These are phyloP conservation scores for Exserohilum rostratum DNA, from an alignment of 2,329 filamentous ascomycete genomes.

Conservation along the genomic window DNA sequence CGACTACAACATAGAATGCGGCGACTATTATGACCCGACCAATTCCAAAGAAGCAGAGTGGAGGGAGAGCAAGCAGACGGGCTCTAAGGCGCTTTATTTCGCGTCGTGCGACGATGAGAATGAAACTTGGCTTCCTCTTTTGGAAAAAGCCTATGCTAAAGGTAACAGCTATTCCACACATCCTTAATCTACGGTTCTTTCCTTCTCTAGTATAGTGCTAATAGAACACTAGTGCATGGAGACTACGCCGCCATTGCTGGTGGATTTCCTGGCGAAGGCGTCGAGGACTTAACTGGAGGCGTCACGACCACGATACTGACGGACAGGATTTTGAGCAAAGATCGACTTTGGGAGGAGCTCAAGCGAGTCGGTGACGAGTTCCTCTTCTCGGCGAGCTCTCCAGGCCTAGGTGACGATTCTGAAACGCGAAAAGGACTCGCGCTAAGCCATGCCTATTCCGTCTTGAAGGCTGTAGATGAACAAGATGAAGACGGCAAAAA, in stretches of 20 bases:
- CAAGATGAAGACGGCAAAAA: slow-evolving; percentile 47
- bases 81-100: slow-evolving; percentile 78
- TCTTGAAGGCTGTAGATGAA: slow-evolving; percentile 63
- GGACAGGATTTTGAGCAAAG: slow-evolving; percentile 74
- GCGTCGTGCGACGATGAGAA: slow-evolving; percentile 75
- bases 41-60: slow-evolving; percentile 65
- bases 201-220: too few species aligned
- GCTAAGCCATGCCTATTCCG: slow-evolving; percentile 60
- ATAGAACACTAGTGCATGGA: slow-evolving; percentile 64
- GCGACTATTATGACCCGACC: slow-evolving; percentile 68
- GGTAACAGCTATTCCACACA: not conserved
- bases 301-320: slow-evolving; percentile 71
- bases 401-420: slow-evolving; percentile 64
- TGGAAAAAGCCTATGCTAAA: slow-evolving; percentile 86
- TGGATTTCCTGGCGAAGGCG: slow-evolving; percentile 62
- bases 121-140: slow-evolving; percentile 79
- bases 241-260: slow-evolving; percentile 77
- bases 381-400: slow-evolving; percentile 66
- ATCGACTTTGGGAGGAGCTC: slow-evolving; percentile 84
- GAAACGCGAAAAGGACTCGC: slow-evolving; percentile 55
- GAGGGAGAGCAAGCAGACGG: slow-evolving; percentile 71
- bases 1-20: slow-evolving; percentile 75
- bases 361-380: slow-evolving; percentile 77
- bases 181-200: too few species aligned
- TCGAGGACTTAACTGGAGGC: slow-evolving; percentile 68